Conservation (phyloP, 2,329 filamentous ascomycete species). For the Monosporascus sp. region DNA sequence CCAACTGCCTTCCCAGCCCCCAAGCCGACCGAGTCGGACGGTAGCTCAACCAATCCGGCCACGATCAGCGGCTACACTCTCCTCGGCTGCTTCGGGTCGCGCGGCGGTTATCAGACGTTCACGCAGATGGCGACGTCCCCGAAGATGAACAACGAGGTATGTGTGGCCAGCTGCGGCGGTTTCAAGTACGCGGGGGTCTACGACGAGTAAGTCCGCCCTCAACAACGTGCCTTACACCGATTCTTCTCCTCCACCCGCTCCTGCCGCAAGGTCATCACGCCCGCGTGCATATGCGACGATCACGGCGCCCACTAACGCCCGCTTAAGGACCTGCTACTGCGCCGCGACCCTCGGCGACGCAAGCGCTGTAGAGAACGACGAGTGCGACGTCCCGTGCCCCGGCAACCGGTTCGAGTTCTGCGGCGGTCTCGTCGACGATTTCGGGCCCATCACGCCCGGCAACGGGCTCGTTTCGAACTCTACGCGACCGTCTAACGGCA, state of each 20-base stretch:
- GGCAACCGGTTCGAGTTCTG: slow-evolving; percentile 36
- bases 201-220: slow-evolving; percentile 20
- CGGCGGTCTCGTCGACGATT: slow-evolving; percentile 30
- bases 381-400: slow-evolving; percentile 37
- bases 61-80: slow-evolving; percentile 17
- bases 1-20: slow-evolving; percentile 12
- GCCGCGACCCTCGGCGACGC: slow-evolving; percentile 36
- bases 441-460: neutral
- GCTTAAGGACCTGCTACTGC: slow-evolving; percentile 38
- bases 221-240: neutral
- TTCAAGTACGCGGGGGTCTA: slow-evolving; percentile 36
- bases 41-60: slow-evolving; percentile 8
- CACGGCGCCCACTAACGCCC: neutral
- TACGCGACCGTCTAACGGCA: neutral
- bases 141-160: slow-evolving; percentile 36
- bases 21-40: slow-evolving; percentile 13
- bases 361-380: slow-evolving; percentile 27
- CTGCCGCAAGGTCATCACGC: neutral
- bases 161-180: slow-evolving; percentile 32
- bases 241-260: neutral
- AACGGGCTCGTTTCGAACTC: slow-evolving; percentile 1
- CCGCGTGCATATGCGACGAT: neutral
- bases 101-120: slow-evolving; percentile 32
- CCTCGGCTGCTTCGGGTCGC: slow-evolving; percentile 37
- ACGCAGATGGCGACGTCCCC: slow-evolving; percentile 18